Percentiles rank a stretch among this genome's conserved stretches.
Conservation (phyloP, 139 green algal species). For the Chlamydomonas sp. region DNA sequence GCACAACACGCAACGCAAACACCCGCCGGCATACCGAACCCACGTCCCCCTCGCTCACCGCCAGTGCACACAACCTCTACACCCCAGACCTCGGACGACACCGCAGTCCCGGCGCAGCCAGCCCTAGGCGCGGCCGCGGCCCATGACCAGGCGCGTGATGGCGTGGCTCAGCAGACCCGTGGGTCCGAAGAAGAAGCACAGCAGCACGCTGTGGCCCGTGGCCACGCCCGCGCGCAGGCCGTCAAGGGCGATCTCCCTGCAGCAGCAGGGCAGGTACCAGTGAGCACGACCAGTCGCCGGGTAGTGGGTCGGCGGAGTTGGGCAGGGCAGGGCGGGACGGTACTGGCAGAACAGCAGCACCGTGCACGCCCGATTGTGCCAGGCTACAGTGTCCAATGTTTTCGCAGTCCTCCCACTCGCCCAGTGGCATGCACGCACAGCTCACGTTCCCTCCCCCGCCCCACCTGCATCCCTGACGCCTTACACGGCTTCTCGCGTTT, state of each 20-base stretch:
- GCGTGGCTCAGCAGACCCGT: constrained; percentile 82
- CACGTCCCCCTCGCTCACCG: no score
- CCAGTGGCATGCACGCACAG: not conserved
- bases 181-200: constrained; percentile 93
- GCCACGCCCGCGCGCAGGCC: constrained; percentile 54
- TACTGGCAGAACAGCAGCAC: not conserved
- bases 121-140: not conserved
- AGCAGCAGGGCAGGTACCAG: not conserved
- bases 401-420: no score
- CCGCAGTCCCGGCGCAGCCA: not conserved
- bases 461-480: not conserved
- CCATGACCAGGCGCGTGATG: constrained; percentile 50
- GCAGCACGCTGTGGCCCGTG: constrained; percentile 76
- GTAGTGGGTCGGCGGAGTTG: not conserved
- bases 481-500: not conserved
- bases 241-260: constrained; percentile 55
- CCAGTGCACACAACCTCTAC: no score
- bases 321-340: not conserved
- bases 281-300: not conserved
- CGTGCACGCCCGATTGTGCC: not conserved
- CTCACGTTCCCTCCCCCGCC: not conserved
- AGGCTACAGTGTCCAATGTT: not conserved
- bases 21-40: no score
- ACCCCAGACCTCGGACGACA: no score
- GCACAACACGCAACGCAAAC: no score